Base-by-base conservation (phyloP, 495 filamentous ascomycete species). In the Rusavskia elegans region DNA sequence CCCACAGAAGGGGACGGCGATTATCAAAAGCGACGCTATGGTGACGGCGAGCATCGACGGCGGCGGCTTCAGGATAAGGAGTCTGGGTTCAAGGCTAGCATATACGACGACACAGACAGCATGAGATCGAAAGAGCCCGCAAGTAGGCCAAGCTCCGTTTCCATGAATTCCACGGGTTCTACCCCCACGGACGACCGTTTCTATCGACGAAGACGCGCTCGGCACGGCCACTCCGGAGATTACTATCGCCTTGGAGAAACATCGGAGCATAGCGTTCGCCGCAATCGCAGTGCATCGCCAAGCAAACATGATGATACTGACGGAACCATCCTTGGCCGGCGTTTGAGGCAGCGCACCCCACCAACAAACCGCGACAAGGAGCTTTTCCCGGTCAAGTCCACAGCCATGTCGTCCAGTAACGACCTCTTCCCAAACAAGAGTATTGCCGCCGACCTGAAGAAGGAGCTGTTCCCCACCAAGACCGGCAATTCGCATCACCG, bases 391-490 rank as follows among this genome's bases (percentile, higher is more conserved):
- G 53, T 59, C 3, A 60, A 58, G 16, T 60, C 59, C 11, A 23
- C 41, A 27, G 1, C 14, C 14, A 44, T 38, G 6, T 8, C 14
- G 0, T 29, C 35, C 23, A 25, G 13, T 23, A 53, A 25, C 29
- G 71, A 75, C 56, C 59, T 75, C 11, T 74, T 74, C 58, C 72
- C 73, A 21, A 72, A 76, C 50, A 73, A 73, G 54, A 62, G 65
- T 2, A 57, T 65, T 10, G 66, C 70, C 25, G 70, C 65, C 48
- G 72, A 67, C 48, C 57, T 73, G 35, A 72, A 71, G 54, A 83
- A 81, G 49, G 85, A 90, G 54, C 74, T 89, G 5, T 84, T 90
- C 63, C 83, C 84, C 0, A 70, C 69, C 49, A 81, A 77, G 54
- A 65, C 70, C 8, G 61, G 55, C 20, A 53, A 57, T 25, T 77